Base-by-base conservation (phyloP, 768 basidiomycete genomes). In the Daedaleopsis sinensis region DNA sequence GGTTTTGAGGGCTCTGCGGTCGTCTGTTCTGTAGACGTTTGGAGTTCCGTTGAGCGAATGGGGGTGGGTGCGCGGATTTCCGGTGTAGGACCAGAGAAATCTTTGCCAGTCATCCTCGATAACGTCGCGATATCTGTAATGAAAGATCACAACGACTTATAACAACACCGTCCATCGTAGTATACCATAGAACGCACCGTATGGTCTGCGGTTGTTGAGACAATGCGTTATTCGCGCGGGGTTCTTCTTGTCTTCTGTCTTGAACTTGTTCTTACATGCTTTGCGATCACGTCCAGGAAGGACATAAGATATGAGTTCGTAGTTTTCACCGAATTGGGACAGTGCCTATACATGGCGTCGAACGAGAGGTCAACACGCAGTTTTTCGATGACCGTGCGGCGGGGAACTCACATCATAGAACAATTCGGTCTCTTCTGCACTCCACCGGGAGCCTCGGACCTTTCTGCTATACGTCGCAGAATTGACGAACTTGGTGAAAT, bases 221-320 rank as follows among this genome's bases (percentile, higher is more conserved):
- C 87, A 90, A 62, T 84, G 79, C 61, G 87, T 89, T 58, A 96
- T 90, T 50, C 88, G 80, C n/a, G 80, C 82, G 32, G 86, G 81
- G 71, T 95, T 89, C 71, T 84, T 86, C 76, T 84, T 91, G 71
- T 95, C 94, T 72, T 96, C 95, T 0, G 87, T 82, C 68, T 93
- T 95, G 79, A 94, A 96, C 71, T 96, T 96, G 73, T 92, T 90
- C 75, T 93, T 94, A 73, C 95, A 94, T 27, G 94, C 88, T 69
- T 90, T 93, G 19, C 94, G 82, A 69, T 93, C 91, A 16, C 94
- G 88, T 18, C 89, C 88, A 42, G 93, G 92, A 19, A 96, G 80
- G 13, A 94, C 81, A 66, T 87, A 88, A 3, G 94, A 91, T 62
- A 96, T 94, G 44, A 96, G 82, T 71, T 96, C 94, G 69, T 96